Evolutionary conservation across 306 rosid genomes (phyloP).

Genomic region (Rosa multiflora): DNA sequence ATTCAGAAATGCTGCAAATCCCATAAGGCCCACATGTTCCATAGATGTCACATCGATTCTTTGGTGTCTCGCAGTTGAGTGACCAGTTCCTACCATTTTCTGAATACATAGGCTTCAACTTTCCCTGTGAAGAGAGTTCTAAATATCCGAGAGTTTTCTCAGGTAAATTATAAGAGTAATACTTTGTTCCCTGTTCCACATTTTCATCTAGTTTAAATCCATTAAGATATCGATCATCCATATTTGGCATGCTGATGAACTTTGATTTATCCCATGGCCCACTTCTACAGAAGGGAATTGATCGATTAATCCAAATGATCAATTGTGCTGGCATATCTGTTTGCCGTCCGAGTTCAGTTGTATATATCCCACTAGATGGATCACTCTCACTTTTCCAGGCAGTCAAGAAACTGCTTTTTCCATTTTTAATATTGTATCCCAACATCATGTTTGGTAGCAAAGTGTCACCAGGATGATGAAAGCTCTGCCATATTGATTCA

Average conservation of each 20-base stretch:
- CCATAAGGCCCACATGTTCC: slow-evolving; percentile 22
- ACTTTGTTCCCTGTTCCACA: slow-evolving; percentile 22
- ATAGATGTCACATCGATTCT: not conserved
- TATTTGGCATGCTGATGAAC: slow-evolving; percentile 37
- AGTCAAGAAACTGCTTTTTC: slow-evolving; percentile 21
- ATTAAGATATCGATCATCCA: slow-evolving; percentile 28
- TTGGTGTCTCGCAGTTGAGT: not conserved
- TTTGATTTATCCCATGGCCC: slow-evolving; percentile 54
- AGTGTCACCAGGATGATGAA: slow-evolving; percentile 38
- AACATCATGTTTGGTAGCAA: slow-evolving; percentile 31
- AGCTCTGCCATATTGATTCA: slow-evolving; percentile 54
- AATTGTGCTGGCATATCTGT: slow-evolving; percentile 32
- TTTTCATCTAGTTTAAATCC: slow-evolving; percentile 27
- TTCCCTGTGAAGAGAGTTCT: slow-evolving; percentile 34
- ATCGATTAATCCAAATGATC: slow-evolving; percentile 26
- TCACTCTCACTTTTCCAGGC: slow-evolving; percentile 43
- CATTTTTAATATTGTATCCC: too few relatives aligned
- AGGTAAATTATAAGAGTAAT: slow-evolving; percentile 5
- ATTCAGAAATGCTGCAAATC: slow-evolving; percentile 1
- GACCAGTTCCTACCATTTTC: not conserved
- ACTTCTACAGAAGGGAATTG: slow-evolving; percentile 41
- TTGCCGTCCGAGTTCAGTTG: not conserved
- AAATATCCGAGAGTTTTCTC: not conserved
- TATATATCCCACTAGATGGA: slow-evolving; percentile 41
- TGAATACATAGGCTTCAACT: not conserved